A percentile compares a stretch with the other conserved stretches of the same genome.
Conservation (phyloP, 129 eudicot genomes). For the Oenanthe sinensis region DNA sequence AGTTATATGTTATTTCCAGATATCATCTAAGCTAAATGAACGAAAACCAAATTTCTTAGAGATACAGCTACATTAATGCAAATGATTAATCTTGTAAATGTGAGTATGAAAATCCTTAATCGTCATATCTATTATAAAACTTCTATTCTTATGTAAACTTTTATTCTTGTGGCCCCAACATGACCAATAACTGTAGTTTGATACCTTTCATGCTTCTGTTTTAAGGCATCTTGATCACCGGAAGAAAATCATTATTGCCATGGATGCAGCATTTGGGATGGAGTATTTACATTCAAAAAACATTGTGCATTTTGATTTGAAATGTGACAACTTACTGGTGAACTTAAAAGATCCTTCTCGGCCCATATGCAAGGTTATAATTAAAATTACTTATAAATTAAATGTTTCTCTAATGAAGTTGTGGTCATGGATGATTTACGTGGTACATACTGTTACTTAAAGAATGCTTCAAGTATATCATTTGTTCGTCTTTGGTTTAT, state of each 20-base stretch:
- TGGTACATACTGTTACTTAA: not conserved
- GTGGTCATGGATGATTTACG: not conserved
- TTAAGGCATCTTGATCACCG: constrained; percentile 89
- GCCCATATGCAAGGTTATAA: constrained; percentile 81
- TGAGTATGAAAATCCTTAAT: not conserved
- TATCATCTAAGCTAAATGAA: not conserved
- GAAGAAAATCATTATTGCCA: constrained; percentile 86
- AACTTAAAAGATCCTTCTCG: constrained; percentile 93
- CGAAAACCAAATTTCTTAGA: not conserved
- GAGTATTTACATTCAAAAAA: constrained; percentile 90
- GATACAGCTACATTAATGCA: not conserved
- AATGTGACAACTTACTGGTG: constrained; percentile 82
- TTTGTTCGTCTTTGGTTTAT: not conserved
- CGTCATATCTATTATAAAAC: not conserved
- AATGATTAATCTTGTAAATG: not conserved
- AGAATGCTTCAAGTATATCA: not conserved
- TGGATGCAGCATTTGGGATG: constrained; percentile 98
- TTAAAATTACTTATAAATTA: not conserved
- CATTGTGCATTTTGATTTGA: constrained; percentile 80
- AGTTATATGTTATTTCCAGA: not conserved
- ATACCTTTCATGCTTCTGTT: not conserved
- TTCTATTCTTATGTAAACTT: not conserved
- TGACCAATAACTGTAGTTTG: not conserved
- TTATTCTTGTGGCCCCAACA: not conserved
- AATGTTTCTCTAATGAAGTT: not conserved